Evolutionary conservation across 2,329 filamentous ascomycete species (phyloP), one percentile per base, ranked within the genome.

Genomic region (Metarhizium brunneum): DNA sequence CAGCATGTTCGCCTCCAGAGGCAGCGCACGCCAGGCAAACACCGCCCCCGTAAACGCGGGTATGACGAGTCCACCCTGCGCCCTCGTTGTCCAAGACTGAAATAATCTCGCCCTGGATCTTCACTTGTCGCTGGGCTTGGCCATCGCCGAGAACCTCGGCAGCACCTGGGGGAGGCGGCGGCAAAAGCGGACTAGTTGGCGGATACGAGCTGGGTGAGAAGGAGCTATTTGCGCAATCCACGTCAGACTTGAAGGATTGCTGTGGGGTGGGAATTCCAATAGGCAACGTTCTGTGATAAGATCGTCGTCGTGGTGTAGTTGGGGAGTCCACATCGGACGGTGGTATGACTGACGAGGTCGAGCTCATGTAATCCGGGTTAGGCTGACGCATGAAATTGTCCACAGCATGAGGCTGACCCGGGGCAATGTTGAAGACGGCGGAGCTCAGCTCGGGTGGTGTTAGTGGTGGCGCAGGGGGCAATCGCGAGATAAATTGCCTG

Each of bases 21-120:
- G 76, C 78, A 43, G 76, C 69, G 60, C 81, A 84, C 1, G 80
- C 79, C 43, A 82, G 71, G 59, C 81, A 84, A 2, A 78, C 74
- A 6, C 80, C 79, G 57, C 80, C 80, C 32, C 80, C 80, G 59
- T 82, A 83, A 30, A 83, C 80, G 30, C 79, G 75, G 16, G 80
- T 84, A 64, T 84, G 81, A 42, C 79, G 74, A 61, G 73, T 78
- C 81, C 80, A 84, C 47, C 74, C 74, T 18, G 73, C 71, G 4
- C 77, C 78, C 13, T 72, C 68, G 56, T 71, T 70, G 62, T 81
- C 74, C 55, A 76, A 66, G 13, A 75, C 69, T 8, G 75, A 76
- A 45, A 81, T 71, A 55, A 79, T 76, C 62, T 82, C 77, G 32
- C 77, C 79, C 50, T 76, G 71, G 4, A 79, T 69, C 52, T 74